These are phyloP conservation scores for Marasmius oreades DNA, from an alignment of 1,284 basidiomycete genomes.

Conservation along the genomic window DNA sequence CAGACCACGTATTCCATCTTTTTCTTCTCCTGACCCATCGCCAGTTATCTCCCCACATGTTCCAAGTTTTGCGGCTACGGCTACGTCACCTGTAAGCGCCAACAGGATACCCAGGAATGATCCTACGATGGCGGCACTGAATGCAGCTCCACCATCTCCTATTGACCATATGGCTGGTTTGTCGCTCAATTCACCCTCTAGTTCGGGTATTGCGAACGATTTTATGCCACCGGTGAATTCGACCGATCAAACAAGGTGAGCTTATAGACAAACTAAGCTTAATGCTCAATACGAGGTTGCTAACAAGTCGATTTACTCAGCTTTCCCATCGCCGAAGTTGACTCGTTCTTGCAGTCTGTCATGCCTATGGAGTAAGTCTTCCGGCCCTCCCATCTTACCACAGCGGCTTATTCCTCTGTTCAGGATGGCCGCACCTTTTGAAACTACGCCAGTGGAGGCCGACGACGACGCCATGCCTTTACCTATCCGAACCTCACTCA, in stretches of 20 bases:
- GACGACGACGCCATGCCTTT: neutral
- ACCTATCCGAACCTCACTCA: neutral
- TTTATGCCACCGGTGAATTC: too few relatives aligned
- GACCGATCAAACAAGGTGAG: too few relatives aligned
- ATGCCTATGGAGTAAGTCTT: constrained; percentile 1
- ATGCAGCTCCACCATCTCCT: neutral
- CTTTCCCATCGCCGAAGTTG: too few relatives aligned
- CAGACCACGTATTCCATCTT: neutral
- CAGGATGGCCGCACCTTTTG: constrained; percentile 1
- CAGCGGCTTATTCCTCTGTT: neutral
- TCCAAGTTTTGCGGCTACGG: neutral
- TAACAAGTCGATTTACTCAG: too few relatives aligned
- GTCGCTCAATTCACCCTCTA: too few relatives aligned
- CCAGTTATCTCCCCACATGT: neutral
- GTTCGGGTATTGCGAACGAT: too few relatives aligned
- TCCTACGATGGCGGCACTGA: neutral
- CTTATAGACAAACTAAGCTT: too few relatives aligned
- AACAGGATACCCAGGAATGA: neutral
- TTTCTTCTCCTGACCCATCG: neutral
- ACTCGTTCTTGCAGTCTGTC: constrained; percentile 1
- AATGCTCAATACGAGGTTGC: too few relatives aligned
- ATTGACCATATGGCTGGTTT: neutral
- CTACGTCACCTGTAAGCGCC: neutral
- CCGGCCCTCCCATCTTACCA: neutral
- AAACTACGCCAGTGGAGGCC: neutral